A percentile compares a stretch with the other conserved stretches of the same genome.
These are phyloP conservation scores for Diplosphaera chodatii DNA, from an alignment of 139 green algal genomes.

Conservation along the genomic window DNA sequence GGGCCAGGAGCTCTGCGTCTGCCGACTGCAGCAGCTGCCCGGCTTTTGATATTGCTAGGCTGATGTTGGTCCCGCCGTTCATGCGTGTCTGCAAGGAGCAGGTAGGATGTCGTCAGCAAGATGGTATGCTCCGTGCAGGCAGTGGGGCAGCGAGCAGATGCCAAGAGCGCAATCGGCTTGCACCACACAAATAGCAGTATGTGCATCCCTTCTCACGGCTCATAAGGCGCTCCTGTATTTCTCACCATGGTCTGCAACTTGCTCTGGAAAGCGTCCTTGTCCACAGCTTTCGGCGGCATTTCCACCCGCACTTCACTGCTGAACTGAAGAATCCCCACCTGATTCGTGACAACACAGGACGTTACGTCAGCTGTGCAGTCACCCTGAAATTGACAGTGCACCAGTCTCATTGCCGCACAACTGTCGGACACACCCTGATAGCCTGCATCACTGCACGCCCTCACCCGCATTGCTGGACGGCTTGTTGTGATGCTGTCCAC, in stretches of 20 bases:
- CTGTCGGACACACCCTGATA: too few relatives aligned
- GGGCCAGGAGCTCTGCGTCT: background rate
- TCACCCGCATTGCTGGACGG: background rate
- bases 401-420: too few relatives aligned
- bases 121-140: too few relatives aligned
- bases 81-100: conserved; percentile 46
- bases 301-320: conserved; percentile 19
- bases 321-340: conserved; percentile 30
- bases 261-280: background rate
- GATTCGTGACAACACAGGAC: background rate
- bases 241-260: background rate
- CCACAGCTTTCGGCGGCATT: conserved; percentile 2
- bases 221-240: too few relatives aligned
- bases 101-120: too few relatives aligned
- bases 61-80: conserved; percentile 76
- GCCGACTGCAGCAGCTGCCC: conserved; percentile 46
- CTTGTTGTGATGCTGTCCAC: background rate
- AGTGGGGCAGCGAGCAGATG: background rate
- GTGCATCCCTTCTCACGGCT: too few relatives aligned
- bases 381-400: too few relatives aligned
- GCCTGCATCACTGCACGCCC: too few relatives aligned
- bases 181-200: too few relatives aligned
- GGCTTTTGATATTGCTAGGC: conserved; percentile 45
- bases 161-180: background rate
- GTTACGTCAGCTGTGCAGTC: background rate